Conservation (phyloP, 1,284 basidiomycete species). For the Papiliotrema flavescens region DNA sequence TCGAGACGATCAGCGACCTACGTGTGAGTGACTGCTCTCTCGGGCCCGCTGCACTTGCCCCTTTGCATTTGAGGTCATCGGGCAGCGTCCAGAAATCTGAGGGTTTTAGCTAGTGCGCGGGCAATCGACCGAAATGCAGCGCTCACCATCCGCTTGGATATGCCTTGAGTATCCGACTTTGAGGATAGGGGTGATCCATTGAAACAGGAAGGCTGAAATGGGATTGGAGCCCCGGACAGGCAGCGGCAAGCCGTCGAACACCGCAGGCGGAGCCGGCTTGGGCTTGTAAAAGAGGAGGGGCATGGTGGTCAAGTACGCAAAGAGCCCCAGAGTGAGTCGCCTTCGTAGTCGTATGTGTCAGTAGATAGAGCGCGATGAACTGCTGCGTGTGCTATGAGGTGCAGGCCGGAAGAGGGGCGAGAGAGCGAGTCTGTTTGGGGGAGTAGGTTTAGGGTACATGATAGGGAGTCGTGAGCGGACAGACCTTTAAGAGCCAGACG, state of each 20-base stretch:
- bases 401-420: no score
- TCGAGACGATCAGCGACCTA: constrained; percentile 9
- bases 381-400: no score
- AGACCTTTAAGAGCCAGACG: no score
- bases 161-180: constrained; percentile 29
- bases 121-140: background rate
- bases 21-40: background rate
- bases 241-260: constrained; percentile 16
- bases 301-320: constrained; percentile 14
- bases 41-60: constrained; percentile 8
- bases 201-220: constrained; percentile 20
- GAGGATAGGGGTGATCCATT: constrained; percentile 29
- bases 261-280: constrained; percentile 15
- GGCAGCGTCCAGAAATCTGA: constrained; percentile 26
- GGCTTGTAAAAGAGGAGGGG: constrained; percentile 29
- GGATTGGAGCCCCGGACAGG: constrained; percentile 15
- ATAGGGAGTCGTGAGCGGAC: no score
- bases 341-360: background rate
- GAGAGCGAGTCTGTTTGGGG: no score
- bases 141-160: constrained; percentile 27
- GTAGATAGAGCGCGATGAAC: no score
- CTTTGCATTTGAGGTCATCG: constrained; percentile 15
- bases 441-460: no score
- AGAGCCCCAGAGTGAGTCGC: background rate
- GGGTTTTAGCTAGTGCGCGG: background rate